Evolutionary conservation across 768 basidiomycete genomes (phyloP).

Genomic region (Imleria badia): DNA sequence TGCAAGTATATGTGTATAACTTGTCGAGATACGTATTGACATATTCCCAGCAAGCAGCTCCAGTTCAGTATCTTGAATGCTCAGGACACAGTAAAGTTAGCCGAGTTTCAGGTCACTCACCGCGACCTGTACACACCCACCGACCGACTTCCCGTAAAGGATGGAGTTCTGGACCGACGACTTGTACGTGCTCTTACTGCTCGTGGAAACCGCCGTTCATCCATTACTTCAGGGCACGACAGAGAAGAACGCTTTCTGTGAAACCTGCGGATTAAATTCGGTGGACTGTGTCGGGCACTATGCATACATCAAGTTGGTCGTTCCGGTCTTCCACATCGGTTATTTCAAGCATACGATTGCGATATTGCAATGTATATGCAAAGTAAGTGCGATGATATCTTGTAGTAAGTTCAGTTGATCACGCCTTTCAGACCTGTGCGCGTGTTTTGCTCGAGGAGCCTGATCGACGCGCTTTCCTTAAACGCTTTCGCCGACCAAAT

Average conservation of each 20-base stretch:
- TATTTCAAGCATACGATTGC: slow-evolving; percentile 96
- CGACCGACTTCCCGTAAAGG: slow-evolving; percentile 81
- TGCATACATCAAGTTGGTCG: slow-evolving; percentile 94
- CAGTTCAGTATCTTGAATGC: slow-evolving; percentile 94
- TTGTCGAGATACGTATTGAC: slow-evolving; percentile 1
- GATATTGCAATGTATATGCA: slow-evolving; percentile 95
- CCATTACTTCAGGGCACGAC: slow-evolving; percentile 72
- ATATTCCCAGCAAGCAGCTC: slow-evolving; percentile 73
- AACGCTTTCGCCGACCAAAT: slow-evolving; percentile 85
- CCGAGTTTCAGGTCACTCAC: slow-evolving; percentile 95
- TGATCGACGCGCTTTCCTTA: slow-evolving; percentile 80
- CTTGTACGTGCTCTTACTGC: slow-evolving; percentile 52
- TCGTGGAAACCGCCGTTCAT: background rate
- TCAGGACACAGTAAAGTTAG: slow-evolving; percentile 93
- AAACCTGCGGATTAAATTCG: slow-evolving; percentile 89
- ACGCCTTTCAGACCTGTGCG: slow-evolving; percentile 72
- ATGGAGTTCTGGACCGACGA: slow-evolving; percentile 91
- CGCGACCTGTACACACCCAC: slow-evolving; percentile 86
- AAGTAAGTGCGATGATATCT: slow-evolving; percentile 46
- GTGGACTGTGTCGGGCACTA: slow-evolving; percentile 98
- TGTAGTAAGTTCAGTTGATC: background rate
- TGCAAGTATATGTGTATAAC: slow-evolving; percentile 44
- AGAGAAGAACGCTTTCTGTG: slow-evolving; percentile 89
- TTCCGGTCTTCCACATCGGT: slow-evolving; percentile 98
- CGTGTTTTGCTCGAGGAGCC: slow-evolving; percentile 86